phyloP scores from a whole-genome alignment of 305 asterid genomes.

The Fraxinus floribunda region DNA sequence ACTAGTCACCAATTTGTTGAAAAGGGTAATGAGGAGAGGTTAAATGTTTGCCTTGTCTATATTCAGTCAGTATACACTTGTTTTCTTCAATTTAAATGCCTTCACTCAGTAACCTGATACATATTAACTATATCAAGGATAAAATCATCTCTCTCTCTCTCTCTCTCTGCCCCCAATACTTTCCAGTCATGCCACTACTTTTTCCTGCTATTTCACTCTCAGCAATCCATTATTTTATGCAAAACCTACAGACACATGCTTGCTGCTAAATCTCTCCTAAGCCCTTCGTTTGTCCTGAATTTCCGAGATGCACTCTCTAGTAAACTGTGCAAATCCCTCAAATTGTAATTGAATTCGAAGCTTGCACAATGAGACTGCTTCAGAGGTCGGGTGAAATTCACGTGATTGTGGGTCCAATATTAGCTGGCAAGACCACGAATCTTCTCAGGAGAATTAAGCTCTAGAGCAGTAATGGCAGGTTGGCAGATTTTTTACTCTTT shows the following conservation, averaged over 20 bases:
- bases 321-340: constrained; percentile 23
- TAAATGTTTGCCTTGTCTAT: neutral
- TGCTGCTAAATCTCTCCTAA: constrained; percentile 22
- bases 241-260: constrained; percentile 8
- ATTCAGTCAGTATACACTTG: neutral
- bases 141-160: constrained; percentile 44
- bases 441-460: constrained; percentile 72
- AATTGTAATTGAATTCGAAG: constrained; percentile 26
- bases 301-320: constrained; percentile 18
- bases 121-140: constrained; percentile 41
- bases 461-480: constrained; percentile 79
- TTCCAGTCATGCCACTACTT: constrained; percentile 25
- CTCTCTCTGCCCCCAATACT: constrained; percentile 39
- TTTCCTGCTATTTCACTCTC: constrained; percentile 30
- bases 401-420: constrained; percentile 93
- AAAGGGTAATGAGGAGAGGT: constrained; percentile 1
- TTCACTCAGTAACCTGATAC: neutral
- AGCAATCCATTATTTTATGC: constrained; percentile 24
- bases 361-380: constrained; percentile 28
- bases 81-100: neutral
- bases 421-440: constrained; percentile 90
- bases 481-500: neutral
- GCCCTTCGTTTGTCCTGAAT: constrained; percentile 26
- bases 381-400: constrained; percentile 46
- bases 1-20: neutral